Evolutionary conservation across 495 filamentous ascomycete genomes (phyloP).

Genomic region (Bathelium albidoporum): DNA sequence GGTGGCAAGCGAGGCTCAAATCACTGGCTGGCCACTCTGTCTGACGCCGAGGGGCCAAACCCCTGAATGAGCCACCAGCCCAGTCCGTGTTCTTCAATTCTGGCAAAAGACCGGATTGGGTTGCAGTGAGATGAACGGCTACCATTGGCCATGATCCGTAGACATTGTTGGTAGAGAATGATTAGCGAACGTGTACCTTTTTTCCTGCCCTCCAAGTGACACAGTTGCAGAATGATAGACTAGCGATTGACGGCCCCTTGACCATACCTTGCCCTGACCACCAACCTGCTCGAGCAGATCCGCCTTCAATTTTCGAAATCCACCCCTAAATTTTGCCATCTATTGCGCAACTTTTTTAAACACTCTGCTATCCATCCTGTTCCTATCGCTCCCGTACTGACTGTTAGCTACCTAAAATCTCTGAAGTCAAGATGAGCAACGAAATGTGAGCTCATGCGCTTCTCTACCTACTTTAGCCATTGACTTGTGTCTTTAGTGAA

Average conservation of each 20-base stretch:
- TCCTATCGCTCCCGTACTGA: neutral
- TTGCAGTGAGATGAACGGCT: neutral
- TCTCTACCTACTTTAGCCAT: slow-evolving; percentile 1
- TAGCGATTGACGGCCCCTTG: neutral
- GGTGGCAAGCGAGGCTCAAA: neutral
- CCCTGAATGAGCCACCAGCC: slow-evolving; percentile 4
- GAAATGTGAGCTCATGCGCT: slow-evolving; percentile 33
- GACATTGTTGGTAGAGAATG: neutral
- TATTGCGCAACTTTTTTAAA: neutral
- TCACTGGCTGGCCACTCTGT: neutral
- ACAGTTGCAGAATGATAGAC: slow-evolving; percentile 1
- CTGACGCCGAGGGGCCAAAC: neutral
- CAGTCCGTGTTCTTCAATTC: neutral
- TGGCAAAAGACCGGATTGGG: neutral
- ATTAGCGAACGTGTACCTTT: neutral
- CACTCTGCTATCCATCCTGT: neutral
- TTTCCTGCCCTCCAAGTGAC: neutral
- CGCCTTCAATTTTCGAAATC: neutral
- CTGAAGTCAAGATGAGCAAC: slow-evolving; percentile 42
- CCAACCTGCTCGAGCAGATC: neutral
- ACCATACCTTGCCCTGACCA: neutral
- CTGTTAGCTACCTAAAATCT: neutral
- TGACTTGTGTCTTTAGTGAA: slow-evolving; percentile 42
- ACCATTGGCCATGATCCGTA: neutral
- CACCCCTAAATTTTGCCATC: neutral